phyloP scores from a whole-genome alignment of 495 filamentous ascomycete species.

The Penicillium nucicola region DNA sequence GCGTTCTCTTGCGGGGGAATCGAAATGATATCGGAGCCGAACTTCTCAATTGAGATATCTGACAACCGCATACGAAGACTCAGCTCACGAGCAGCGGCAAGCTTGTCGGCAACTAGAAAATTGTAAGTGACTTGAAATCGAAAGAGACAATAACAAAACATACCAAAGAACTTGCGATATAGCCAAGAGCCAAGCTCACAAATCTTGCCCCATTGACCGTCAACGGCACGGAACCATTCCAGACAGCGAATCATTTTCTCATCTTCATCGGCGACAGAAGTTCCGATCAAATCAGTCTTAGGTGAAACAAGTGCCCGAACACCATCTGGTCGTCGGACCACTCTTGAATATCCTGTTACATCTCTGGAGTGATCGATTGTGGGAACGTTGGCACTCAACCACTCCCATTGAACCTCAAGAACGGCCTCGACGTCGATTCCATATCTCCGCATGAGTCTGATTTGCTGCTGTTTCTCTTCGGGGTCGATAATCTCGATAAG shows the following conservation, averaged over 20 bases:
- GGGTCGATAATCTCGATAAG: constrained; percentile 63
- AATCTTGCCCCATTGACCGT: constrained; percentile 67
- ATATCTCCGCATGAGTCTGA: constrained; percentile 53
- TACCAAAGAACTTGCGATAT: constrained; percentile 58
- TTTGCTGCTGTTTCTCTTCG: constrained; percentile 42
- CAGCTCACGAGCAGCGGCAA: constrained; percentile 65
- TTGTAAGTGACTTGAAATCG: constrained; percentile 2
- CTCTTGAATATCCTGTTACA: constrained; percentile 30
- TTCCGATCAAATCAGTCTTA: constrained; percentile 63
- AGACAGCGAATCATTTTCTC: constrained; percentile 71
- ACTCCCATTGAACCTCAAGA: constrained; percentile 52
- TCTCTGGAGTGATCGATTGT: constrained; percentile 31
- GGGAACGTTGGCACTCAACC: constrained; percentile 37
- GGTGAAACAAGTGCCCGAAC: constrained; percentile 36
- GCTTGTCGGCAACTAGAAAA: constrained; percentile 34
- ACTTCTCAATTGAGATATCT: constrained; percentile 39
- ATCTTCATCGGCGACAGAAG: constrained; percentile 57
- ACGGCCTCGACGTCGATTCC: constrained; percentile 51
- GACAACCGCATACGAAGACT: constrained; percentile 42
- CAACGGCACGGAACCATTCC: constrained; percentile 78
- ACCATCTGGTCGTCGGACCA: constrained; percentile 32
- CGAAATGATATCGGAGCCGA: constrained; percentile 40
- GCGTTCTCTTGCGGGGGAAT: constrained; percentile 23
- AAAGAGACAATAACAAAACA: constrained; percentile 2
- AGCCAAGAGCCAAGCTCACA: constrained; percentile 63